These are phyloP conservation scores for Microcyclosporella mali DNA, from an alignment of 2,329 filamentous ascomycete species.

Conservation along the genomic window DNA sequence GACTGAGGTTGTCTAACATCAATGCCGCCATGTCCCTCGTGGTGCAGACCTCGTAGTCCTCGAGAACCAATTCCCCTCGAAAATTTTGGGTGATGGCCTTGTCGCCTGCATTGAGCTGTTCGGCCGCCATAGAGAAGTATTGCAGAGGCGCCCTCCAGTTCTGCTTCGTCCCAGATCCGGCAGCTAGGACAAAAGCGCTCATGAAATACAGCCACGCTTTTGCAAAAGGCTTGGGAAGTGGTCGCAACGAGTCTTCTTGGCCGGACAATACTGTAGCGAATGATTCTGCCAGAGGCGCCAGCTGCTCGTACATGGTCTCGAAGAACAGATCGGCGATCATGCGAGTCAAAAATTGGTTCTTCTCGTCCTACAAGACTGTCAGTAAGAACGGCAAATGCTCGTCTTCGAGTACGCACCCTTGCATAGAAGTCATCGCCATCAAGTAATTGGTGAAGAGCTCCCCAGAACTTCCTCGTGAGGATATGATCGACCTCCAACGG, in stretches of 20 bases:
- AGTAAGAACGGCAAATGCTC: no score
- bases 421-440: slow-evolving; percentile 2
- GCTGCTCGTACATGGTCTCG: slow-evolving; percentile 1
- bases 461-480: slow-evolving; percentile 9
- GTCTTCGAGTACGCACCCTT: not conserved
- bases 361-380: no score
- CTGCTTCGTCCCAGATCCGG: not conserved
- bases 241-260: not conserved
- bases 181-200: slow-evolving; percentile 6
- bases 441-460: slow-evolving; percentile 4
- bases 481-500: slow-evolving; percentile 7
- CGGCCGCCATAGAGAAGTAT: not conserved
- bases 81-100: slow-evolving; percentile 2
- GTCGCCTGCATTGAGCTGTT: slow-evolving; percentile 5
- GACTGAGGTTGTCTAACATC: slow-evolving; percentile 8
- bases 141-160: slow-evolving; percentile 1
- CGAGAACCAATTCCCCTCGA: slow-evolving; percentile 2
- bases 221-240: slow-evolving; percentile 7
- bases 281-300: slow-evolving; percentile 2
- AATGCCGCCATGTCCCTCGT: slow-evolving; percentile 10
- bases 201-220: slow-evolving; percentile 11
- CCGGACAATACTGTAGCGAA: slow-evolving; percentile 5
- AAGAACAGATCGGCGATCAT: not conserved
- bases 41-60: slow-evolving; percentile 11
- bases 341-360: no score